A percentile compares a stretch with the other conserved stretches of the same genome.
phyloP scores from a whole-genome alignment of 2,329 filamentous ascomycete species.

The Bipolaris bicolor region DNA sequence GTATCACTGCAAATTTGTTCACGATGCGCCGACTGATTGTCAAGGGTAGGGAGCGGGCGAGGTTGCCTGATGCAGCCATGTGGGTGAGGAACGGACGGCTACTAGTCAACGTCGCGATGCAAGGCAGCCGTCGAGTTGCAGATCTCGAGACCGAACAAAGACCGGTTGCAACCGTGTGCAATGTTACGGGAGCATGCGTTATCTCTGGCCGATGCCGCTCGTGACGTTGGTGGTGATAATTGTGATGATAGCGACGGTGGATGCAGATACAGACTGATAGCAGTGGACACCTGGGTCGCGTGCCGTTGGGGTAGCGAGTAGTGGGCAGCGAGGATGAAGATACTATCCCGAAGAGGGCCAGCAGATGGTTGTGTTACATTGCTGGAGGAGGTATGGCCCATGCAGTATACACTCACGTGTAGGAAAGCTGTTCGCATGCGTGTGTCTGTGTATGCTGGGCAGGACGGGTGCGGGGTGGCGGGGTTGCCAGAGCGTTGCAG shows the following conservation, averaged over 20 bases:
- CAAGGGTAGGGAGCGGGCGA: constrained; percentile 27
- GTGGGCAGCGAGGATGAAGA: neutral
- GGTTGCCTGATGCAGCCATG: constrained; percentile 24
- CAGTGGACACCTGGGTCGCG: constrained; percentile 3
- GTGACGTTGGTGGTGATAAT: constrained; percentile 2
- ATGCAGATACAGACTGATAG: neutral
- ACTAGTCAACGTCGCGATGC: constrained; percentile 40
- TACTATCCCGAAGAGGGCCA: neutral
- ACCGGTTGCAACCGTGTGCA: constrained; percentile 25
- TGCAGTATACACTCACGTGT: too few relatives aligned
- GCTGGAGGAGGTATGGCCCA: neutral
- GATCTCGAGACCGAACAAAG: constrained; percentile 5
- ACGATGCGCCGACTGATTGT: constrained; percentile 33
- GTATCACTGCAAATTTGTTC: constrained; percentile 23
- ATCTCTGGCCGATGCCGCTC: neutral
- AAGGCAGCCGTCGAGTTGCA: constrained; percentile 33
- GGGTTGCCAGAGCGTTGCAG: neutral
- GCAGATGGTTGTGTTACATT: constrained; percentile 10
- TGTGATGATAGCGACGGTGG: neutral
- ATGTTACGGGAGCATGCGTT: constrained; percentile 32
- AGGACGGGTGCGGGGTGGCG: neutral
- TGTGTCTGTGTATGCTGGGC: neutral
- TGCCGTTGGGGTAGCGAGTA: neutral
- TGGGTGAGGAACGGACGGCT: constrained; percentile 33
- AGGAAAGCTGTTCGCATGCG: too few relatives aligned